These are phyloP conservation scores for Borealophlyctis nickersoniae DNA, from an alignment of 192 early-diverging fungal genomes.

Conservation along the genomic window DNA sequence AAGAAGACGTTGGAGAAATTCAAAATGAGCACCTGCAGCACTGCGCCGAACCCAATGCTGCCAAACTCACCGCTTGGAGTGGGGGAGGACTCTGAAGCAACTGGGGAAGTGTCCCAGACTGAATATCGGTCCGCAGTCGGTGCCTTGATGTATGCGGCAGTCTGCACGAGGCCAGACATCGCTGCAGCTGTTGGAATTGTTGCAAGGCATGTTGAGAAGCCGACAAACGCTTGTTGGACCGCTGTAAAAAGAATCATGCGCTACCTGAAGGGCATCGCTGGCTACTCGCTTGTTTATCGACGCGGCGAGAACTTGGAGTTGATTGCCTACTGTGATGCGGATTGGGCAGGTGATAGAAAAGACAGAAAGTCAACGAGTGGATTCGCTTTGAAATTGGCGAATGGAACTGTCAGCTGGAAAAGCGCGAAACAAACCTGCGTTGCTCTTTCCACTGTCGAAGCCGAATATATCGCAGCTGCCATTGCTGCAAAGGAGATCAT, in stretches of 20 bases:
- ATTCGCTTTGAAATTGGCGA: neutral
- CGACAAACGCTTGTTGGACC: neutral
- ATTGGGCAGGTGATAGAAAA: neutral
- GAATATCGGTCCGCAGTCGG: constrained; percentile 10
- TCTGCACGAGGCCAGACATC: constrained; percentile 7
- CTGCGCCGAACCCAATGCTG: neutral
- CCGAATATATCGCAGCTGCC: constrained; percentile 19
- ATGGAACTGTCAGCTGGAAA: constrained; percentile 11
- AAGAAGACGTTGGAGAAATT: constrained; percentile 4
- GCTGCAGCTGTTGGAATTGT: neutral
- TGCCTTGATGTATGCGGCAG: neutral
- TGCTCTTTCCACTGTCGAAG: constrained; percentile 20
- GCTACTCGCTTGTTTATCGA: constrained; percentile 2
- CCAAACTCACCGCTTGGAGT: neutral
- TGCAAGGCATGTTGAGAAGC: neutral
- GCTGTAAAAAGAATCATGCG: constrained; percentile 1
- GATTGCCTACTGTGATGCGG: constrained; percentile 26
- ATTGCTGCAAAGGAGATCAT: constrained; percentile 12
- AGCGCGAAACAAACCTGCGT: neutral
- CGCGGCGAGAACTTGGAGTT: neutral
- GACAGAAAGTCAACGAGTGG: neutral
- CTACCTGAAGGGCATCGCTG: constrained; percentile 29
- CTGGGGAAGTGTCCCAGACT: neutral
- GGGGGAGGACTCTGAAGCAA: neutral
- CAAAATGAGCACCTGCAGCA: neutral